phyloP scores from a whole-genome alignment of 331 rosid genomes.

The Malus hybrid region DNA sequence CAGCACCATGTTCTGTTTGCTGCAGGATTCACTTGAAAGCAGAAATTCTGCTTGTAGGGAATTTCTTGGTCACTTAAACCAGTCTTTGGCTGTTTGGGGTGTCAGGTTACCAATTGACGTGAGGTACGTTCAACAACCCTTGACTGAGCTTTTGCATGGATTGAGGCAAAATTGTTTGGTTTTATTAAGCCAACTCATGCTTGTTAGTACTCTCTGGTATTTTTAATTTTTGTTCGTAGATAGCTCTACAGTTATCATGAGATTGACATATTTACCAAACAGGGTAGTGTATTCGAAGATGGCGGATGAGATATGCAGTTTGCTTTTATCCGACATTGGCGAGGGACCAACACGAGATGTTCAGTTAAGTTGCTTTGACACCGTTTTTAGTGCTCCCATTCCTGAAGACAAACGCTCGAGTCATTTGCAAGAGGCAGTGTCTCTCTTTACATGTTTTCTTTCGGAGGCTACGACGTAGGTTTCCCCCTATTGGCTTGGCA shows the following conservation, averaged over 20 bases:
- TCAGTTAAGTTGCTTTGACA: conserved; percentile 73
- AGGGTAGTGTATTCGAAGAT: conserved; percentile 83
- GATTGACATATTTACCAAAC: conserved; percentile 12
- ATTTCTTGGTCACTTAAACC: conserved; percentile 62
- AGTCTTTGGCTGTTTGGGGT: conserved; percentile 82
- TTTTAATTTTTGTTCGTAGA: background rate
- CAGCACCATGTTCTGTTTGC: conserved; percentile 14
- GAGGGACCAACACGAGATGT: conserved; percentile 60
- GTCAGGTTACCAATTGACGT: conserved; percentile 62
- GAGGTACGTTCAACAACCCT: conserved; percentile 43
- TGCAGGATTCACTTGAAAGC: conserved; percentile 75
- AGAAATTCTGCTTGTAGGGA: conserved; percentile 59
- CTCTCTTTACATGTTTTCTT: conserved; percentile 69
- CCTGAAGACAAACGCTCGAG: conserved; percentile 74
- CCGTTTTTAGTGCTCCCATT: conserved; percentile 67
- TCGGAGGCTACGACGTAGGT: conserved; percentile 59
- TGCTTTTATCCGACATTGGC: conserved; percentile 55
- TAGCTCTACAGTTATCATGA: background rate
- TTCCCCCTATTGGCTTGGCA: background rate
- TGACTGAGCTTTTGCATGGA: background rate
- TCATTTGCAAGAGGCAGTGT: conserved; percentile 77
- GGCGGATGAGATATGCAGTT: conserved; percentile 62
- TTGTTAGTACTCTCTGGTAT: background rate
- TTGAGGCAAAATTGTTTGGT: background rate
- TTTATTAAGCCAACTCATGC: background rate